Conservation (phyloP, 2,329 filamentous ascomycete species). For the Sclerotinia nivalis region DNA sequence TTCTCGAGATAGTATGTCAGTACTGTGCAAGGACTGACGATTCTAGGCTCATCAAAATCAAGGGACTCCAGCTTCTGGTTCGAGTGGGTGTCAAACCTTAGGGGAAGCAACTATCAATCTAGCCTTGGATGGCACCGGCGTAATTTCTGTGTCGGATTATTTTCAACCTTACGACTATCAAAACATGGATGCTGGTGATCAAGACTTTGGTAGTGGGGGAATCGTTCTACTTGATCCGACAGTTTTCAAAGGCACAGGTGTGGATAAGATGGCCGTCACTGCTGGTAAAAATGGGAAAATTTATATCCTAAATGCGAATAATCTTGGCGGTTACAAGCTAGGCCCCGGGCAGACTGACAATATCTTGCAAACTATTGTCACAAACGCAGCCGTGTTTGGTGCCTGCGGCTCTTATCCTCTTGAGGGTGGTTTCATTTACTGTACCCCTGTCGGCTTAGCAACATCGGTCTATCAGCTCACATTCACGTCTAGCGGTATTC, state of each 20-base stretch:
- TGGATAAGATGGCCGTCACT: conserved; percentile 44
- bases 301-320: conserved; percentile 46
- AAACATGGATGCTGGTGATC: conserved; percentile 44
- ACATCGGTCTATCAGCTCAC: conserved; percentile 43
- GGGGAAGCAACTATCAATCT: conserved; percentile 50
- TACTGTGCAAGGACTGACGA: background rate
- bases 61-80: conserved; percentile 41
- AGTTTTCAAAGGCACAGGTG: conserved; percentile 42
- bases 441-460: conserved; percentile 42
- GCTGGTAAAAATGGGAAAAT: conserved; percentile 46
- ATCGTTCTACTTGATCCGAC: conserved; percentile 42
- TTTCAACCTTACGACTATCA: conserved; percentile 47
- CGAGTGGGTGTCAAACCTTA: conserved; percentile 41
- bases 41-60: conserved; percentile 40
- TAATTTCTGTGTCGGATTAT: conserved; percentile 43
- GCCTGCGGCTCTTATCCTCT: conserved; percentile 46
- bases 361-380: conserved; percentile 43
- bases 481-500: conserved; percentile 38
- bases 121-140: conserved; percentile 40
- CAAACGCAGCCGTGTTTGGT: conserved; percentile 43
- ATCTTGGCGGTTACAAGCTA: conserved; percentile 47
- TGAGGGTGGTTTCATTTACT: conserved; percentile 48
- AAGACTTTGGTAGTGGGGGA: conserved; percentile 45
- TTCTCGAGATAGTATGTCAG: background rate
- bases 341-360: conserved; percentile 43